These are phyloP conservation scores for Talaromyces sp. DNA, from an alignment of 2,329 filamentous ascomycete species.

Conservation along the genomic window DNA sequence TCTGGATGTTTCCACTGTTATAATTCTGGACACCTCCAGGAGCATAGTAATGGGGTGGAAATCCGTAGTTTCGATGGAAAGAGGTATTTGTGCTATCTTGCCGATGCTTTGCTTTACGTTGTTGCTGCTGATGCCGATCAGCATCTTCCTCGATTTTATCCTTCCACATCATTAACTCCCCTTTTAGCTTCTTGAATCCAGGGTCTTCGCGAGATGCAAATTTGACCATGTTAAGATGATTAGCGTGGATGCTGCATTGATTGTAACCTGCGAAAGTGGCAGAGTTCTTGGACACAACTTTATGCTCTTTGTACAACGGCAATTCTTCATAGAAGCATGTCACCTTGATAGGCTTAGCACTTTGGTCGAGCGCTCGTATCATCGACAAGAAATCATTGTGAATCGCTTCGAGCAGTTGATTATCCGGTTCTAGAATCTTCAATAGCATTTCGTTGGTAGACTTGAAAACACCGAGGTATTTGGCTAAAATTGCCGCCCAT, in stretches of 20 bases:
- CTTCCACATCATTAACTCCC: background rate
- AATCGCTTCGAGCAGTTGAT: background rate
- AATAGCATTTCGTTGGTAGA: constrained; percentile 11
- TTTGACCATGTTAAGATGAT: background rate
- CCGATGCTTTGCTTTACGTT: background rate
- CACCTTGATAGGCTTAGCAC: background rate
- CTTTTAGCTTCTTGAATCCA: background rate
- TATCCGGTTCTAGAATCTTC: background rate
- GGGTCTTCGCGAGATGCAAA: background rate
- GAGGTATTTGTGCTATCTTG: background rate
- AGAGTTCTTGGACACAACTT: background rate
- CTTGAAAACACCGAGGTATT: constrained; percentile 17
- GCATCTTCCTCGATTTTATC: background rate
- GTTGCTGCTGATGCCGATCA: background rate
- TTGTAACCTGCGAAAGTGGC: background rate
- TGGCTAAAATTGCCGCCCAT: constrained; percentile 30
- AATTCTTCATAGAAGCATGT: background rate
- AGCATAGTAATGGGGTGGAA: no score
- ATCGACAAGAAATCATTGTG: background rate
- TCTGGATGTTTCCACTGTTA: background rate
- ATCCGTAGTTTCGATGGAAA: no score
- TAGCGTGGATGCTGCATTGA: background rate
- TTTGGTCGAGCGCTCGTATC: background rate
- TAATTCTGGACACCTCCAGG: no score
- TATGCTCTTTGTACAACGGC: background rate